Conservation (phyloP, 2,329 filamentous ascomycete genomes). For the Teratosphaeria nubilosa region DNA sequence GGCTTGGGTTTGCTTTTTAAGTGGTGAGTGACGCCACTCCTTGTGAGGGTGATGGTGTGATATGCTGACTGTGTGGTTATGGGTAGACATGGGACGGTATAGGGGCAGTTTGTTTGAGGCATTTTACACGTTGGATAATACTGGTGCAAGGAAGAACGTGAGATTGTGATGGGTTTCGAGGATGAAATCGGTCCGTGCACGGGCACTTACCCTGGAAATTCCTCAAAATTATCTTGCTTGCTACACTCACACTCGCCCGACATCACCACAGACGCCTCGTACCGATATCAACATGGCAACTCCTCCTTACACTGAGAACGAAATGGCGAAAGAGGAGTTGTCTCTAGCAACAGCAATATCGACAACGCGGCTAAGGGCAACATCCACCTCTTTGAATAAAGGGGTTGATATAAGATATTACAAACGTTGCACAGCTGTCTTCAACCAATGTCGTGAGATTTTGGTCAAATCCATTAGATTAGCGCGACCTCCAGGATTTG, state of each 20-base stretch:
- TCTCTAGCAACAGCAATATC: too few species aligned
- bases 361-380: too few species aligned
- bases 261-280: too few species aligned
- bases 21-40: constrained; percentile 1
- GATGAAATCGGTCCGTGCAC: too few species aligned
- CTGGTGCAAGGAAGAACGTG: background rate
- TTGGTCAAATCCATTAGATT: background rate
- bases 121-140: background rate
- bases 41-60: background rate
- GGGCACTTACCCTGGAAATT: too few species aligned
- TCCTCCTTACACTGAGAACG: too few species aligned
- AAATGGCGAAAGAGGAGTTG: too few species aligned
- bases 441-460: background rate
- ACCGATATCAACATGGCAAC: too few species aligned
- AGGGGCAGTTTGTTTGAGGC: constrained; percentile 3
- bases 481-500: too few species aligned
- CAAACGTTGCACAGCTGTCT: background rate
- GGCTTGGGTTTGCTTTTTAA: constrained; percentile 4
- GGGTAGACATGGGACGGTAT: constrained; percentile 7
- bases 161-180: too few species aligned
- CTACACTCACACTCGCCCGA: too few species aligned
- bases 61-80: background rate
- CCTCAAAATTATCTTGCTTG: too few species aligned
- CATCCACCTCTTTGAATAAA: constrained; percentile 1
- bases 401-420: background rate